Evolutionary conservation across 2,329 filamentous ascomycete species (phyloP), one percentile per base, ranked within the genome.

Genomic region (Botrytis paeoniae): DNA sequence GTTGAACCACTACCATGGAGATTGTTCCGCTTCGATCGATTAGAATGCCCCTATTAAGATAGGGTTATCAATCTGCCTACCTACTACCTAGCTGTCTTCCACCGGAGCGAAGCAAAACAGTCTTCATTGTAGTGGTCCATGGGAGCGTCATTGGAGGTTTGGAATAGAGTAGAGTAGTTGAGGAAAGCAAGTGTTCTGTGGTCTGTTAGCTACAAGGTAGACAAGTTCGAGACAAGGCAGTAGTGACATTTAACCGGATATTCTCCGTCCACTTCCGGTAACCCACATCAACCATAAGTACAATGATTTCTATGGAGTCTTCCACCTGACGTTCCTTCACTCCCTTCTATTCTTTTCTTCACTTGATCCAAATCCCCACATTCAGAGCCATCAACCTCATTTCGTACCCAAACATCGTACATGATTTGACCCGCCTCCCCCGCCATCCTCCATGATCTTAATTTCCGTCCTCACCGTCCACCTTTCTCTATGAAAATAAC

Each of bases 241-340:
- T 25, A 54, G 25, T 18, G n/a, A 57, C 51, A 64, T 64, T 64
- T 43, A 64, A 3, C 39, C 61, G 61, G 61, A 64, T 22, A 64
- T 64, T 64, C n/a, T 32, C 61, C 61, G 39, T 64, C 39, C 61
- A 64, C 39, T 64, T 64, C 39, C 61, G 61, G 61, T 64, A 10
- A 43, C 39, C 61, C 18, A 6, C 29, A 64, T 45, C 16, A 14
- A 22, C 61, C 39, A 45, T 9, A 43, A 45, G 16, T 32, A 22
- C n/a, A 64, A 64, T 45, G n/a, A 18, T 57, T 57, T 54, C 51
- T 54, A 54, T 54, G 51, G 51, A 54, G 51, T 16, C 25, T 54
- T 54, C 51, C 51, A 54, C 51, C 25, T n/a, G 12, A 16, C n/a
- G 12, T 16, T 29, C 51, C n/a, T 54, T 54, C 51, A 8, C 3